Evolutionary conservation across 2,329 filamentous ascomycete genomes (phyloP), one percentile per base, ranked within the genome.

Genomic region (Capronia epimyces): DNA sequence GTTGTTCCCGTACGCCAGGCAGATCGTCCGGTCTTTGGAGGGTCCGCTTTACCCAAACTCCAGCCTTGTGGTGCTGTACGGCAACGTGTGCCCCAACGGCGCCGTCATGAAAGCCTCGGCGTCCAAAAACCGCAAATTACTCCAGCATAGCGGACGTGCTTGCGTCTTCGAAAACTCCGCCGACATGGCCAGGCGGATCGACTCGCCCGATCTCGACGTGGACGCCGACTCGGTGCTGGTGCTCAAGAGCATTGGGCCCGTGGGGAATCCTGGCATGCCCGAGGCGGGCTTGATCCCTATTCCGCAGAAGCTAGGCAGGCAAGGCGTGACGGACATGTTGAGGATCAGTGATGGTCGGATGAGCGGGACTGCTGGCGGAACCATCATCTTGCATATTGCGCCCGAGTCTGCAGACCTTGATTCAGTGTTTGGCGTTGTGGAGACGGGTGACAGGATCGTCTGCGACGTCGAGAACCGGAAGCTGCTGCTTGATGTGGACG

Each of bases 341-440:
- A 66, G 77, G 1, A 62, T 79, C 3, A 75, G 71, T 0, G 77
- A 80, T 63, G 76, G 77, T 1, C 66, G 77, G 18, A 79, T 80
- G 75, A 74, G 70, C 24, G 76, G 77, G 0, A 80, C 76, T 2
- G 76, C 77, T 1, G 77, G 76, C 0, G 76, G 76, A 2, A 79
- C 76, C 0, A 76, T 80, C 16, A 67, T 76, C 1, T 63, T 80
- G 18, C 76, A 80, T 56, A 69, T 79, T 24, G 75, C 72, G 2
- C 77, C 77, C 0, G 77, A 80, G 58, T 69, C 73, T 3, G 74
- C 68, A 1, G 57, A 76, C 9, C 66, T 70, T 0, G 70, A 71
- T 16, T 75, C 72, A 1, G 69, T 72, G 7, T 73, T 76, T 55
- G 75, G 75, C 0, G 62, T 76, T 2, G 67, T 79, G 0, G 59